Conservation (phyloP, 23 red algal species). For the Pyropia haitanensis region DNA sequence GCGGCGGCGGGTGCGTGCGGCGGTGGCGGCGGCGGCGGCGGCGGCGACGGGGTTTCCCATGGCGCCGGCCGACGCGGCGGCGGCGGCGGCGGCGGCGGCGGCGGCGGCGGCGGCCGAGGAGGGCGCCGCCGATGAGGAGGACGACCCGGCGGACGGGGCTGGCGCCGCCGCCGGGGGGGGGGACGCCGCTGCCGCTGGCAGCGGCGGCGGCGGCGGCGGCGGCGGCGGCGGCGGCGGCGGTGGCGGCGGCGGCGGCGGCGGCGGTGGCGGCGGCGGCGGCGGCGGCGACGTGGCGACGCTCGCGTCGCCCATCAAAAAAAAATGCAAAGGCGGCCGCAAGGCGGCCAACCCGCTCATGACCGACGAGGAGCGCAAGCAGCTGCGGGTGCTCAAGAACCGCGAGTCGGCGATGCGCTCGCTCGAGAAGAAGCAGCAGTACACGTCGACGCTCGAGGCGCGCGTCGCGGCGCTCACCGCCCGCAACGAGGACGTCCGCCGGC, state of each 20-base stretch:
- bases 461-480: conserved; percentile 29
- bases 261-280: not conserved
- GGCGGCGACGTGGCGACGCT: not conserved
- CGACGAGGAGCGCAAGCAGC: conserved; percentile 35
- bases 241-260: not conserved
- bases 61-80: too few species aligned
- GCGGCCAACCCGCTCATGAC: conserved; percentile 44
- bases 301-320: conserved; percentile 3
- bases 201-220: conserved; percentile 1
- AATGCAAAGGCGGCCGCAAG: conserved; percentile 31
- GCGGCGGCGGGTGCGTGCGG: too few species aligned
- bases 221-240: not conserved
- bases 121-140: too few species aligned
- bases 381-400: conserved; percentile 57
- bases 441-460: conserved; percentile 42
- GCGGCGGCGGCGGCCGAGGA: too few species aligned
- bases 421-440: conserved; percentile 63
- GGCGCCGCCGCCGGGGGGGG: too few species aligned
- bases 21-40: too few species aligned
- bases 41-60: too few species aligned
- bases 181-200: too few species aligned
- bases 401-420: conserved; percentile 50
- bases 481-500: conserved; percentile 32
- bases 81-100: too few species aligned
- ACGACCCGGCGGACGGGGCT: too few species aligned